Evolutionary conservation across 306 rosid species (phyloP).

Genomic region (Cajanus cajan): DNA sequence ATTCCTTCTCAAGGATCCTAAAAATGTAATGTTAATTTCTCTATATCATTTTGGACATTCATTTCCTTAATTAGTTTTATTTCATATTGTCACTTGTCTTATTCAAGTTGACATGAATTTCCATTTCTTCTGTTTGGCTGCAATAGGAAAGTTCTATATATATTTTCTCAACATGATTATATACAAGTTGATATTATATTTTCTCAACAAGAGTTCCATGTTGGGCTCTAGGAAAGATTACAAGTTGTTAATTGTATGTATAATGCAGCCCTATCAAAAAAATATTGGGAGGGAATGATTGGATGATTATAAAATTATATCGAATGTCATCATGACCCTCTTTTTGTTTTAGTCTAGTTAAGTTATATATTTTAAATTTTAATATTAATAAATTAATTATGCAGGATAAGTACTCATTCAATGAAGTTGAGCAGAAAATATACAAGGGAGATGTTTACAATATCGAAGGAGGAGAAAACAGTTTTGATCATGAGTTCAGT

Average conservation of each 20-base stretch:
- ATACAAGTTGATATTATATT: background rate
- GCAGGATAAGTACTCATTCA: conserved; percentile 17
- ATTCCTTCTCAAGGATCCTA: background rate
- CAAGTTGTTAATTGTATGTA: background rate
- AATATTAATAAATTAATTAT: background rate
- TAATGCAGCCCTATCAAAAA: background rate
- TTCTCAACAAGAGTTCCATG: background rate
- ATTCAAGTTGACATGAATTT: background rate
- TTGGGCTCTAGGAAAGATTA: background rate
- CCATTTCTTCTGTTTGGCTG: background rate
- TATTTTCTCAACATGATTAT: no score
- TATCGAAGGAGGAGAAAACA: conserved; percentile 2
- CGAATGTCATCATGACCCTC: background rate
- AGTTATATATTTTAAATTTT: background rate
- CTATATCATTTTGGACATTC: background rate
- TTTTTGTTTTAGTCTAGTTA: background rate
- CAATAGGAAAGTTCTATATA: background rate
- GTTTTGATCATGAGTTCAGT: background rate
- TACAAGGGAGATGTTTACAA: background rate
- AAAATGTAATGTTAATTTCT: conserved; percentile 22
- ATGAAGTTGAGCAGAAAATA: background rate
- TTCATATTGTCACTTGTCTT: background rate
- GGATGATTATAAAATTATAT: background rate
- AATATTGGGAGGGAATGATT: background rate
- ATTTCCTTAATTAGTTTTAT: background rate